Evolutionary conservation across 108 stramenopile genomes (phyloP).

Genomic region (Conticribra weissflogii): DNA sequence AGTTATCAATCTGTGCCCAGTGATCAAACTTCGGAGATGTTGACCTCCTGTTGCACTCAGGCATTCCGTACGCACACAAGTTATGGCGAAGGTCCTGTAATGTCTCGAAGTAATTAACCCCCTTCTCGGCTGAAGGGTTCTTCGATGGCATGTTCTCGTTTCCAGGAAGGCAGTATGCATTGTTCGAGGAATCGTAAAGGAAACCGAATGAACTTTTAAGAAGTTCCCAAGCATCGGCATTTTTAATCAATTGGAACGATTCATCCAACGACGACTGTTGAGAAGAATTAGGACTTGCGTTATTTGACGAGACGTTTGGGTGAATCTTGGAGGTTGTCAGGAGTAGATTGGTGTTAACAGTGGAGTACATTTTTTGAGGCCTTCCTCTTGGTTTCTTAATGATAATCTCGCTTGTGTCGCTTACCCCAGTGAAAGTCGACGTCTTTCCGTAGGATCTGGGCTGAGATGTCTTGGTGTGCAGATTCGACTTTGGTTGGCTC

Average conservation of each 20-base stretch:
- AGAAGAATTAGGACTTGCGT: background rate
- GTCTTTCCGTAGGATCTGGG: too few species aligned
- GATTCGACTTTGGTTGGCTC: too few species aligned
- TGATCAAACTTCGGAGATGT: slow-evolving; percentile 5
- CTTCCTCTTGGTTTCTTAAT: too few species aligned
- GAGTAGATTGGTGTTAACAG: too few species aligned
- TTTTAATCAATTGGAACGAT: slow-evolving; percentile 20
- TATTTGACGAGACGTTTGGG: background rate
- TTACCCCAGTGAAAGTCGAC: too few species aligned
- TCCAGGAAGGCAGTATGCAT: slow-evolving; percentile 38
- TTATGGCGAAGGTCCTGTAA: slow-evolving; percentile 26
- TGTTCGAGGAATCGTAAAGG: slow-evolving; percentile 2
- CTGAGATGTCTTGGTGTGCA: background rate
- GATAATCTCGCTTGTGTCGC: too few species aligned
- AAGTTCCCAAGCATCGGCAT: slow-evolving; percentile 18
- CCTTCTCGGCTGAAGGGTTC: slow-evolving; percentile 25
- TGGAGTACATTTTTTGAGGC: too few species aligned
- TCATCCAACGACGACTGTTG: slow-evolving; percentile 26
- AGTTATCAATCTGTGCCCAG: background rate
- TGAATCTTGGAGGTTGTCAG: background rate
- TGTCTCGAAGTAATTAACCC: slow-evolving; percentile 25
- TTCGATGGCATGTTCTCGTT: slow-evolving; percentile 35
- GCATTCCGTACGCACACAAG: slow-evolving; percentile 43
- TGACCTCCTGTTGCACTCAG: slow-evolving; percentile 11
- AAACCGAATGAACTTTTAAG: slow-evolving; percentile 25